Base-by-base conservation (phyloP, 257 asterid species). In the Ilex asprella region DNA sequence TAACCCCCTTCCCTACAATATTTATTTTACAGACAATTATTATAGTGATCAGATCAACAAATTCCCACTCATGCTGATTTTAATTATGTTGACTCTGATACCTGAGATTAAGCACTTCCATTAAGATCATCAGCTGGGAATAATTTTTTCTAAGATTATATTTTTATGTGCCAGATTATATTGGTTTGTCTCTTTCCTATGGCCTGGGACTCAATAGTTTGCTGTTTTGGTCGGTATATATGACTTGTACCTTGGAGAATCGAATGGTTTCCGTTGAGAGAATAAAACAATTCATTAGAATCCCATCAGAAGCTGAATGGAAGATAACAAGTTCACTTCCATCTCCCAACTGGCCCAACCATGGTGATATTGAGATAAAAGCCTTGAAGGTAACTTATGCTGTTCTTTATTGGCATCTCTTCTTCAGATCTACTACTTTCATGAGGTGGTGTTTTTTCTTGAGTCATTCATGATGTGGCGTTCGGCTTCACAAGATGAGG, bases 261-360 rank as follows among this genome's bases (percentile, higher is more conserved):
- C 73, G 70, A 53, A 82, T 89, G 91, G 91, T 89, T 46, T 86
- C 97, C 0, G 95, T 86, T 2, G 97, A 89, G 78, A 81, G 97
- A 68, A 76, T 89, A 44, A 79, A 79, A 66, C 95, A 89, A 15
- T 89, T 84, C 66, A 75, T 72, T 46, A 68, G 62, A 58, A 84
- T 89, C 64, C 87, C 87, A 27, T 68, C 89, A 0, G 97, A 89
- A 68, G 91, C 97, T 35, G 59, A 74, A 15, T 82, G 90, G 95
- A 81, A 49, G 46, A 70, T 54, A 54, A 15, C 65, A 2, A 79
- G 78, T 12, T 56, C 55, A 32, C 67, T 49, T n/a, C 78, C 82
- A 39, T 56, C 96, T 16, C 67, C 70, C 1, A 62, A 73, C 35
- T 89, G 96, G 96, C 96, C 96, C 10, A 51, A 16, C 54, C 71